A percentile compares a stretch with the other conserved stretches of the same genome.
Conservation (phyloP, 208 protist genomes). For the Naegleria gruberi region DNA sequence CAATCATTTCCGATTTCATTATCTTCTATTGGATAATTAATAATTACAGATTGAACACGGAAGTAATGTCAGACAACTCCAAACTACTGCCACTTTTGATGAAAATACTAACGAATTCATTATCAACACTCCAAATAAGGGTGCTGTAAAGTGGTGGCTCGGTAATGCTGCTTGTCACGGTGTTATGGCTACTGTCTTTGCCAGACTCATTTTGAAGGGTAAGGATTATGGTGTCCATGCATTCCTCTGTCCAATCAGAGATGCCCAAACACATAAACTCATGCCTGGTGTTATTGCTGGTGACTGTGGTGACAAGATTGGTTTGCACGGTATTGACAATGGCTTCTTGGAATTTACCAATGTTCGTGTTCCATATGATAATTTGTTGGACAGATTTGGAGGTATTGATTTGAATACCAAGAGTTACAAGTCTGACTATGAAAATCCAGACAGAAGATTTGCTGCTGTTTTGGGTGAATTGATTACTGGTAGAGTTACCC, state of each 20-base stretch:
- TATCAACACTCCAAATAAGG: constrained; percentile 27
- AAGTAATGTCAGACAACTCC: constrained; percentile 37
- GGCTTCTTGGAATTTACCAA: constrained; percentile 29
- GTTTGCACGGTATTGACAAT: constrained; percentile 24
- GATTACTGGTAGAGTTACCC: background rate
- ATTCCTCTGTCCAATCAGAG: constrained; percentile 9
- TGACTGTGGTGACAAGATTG: constrained; percentile 3
- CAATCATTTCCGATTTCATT: background rate
- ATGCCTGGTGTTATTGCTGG: background rate
- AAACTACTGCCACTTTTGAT: constrained; percentile 40
- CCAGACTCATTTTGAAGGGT: background rate
- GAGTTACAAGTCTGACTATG: background rate
- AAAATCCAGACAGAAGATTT: background rate
- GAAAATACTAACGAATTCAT: constrained; percentile 25
- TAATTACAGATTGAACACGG: constrained; percentile 15
- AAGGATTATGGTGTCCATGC: constrained; percentile 20
- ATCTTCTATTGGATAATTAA: background rate
- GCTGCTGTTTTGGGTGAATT: background rate
- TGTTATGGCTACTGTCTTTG: constrained; percentile 5
- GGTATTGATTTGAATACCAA: constrained; percentile 4
- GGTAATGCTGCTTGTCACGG: background rate
- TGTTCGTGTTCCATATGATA: constrained; percentile 26
- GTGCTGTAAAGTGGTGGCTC: constrained; percentile 33
- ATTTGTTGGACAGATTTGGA: constrained; percentile 32
- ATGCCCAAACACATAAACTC: background rate